Conservation (phyloP, 371 early-diverging fungal species). For the Mucor indicus region DNA sequence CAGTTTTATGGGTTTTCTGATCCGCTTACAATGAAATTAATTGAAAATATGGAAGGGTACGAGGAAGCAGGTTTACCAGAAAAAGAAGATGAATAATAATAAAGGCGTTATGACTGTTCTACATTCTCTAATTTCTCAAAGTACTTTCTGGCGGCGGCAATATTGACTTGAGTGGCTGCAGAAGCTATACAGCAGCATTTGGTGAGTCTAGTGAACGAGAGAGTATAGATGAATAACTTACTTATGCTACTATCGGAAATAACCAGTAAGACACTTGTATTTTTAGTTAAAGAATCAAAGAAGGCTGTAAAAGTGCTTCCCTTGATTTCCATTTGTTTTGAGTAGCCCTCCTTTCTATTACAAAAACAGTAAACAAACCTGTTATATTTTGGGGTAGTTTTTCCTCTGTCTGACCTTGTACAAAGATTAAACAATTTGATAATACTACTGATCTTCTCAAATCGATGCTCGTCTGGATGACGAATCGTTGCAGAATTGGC, state of each 20-base stretch:
- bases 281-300: slow-evolving; percentile 87
- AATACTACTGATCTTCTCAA: slow-evolving; percentile 90
- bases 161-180: slow-evolving; percentile 79
- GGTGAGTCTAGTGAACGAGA: not conserved
- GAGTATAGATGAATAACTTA: slow-evolving; percentile 42
- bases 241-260: slow-evolving; percentile 86
- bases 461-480: slow-evolving; percentile 73
- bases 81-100: slow-evolving; percentile 8
- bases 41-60: slow-evolving; percentile 39
- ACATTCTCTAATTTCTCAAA: slow-evolving; percentile 77
- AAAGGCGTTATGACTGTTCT: not conserved
- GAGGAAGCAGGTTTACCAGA: slow-evolving; percentile 23
- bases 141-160: slow-evolving; percentile 77
- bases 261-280: slow-evolving; percentile 89
- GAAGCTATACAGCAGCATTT: slow-evolving; percentile 63
- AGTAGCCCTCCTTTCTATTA: slow-evolving; percentile 15
- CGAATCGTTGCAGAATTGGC: slow-evolving; percentile 63
- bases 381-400: too few species aligned
- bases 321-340: slow-evolving; percentile 73
- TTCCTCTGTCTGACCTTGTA: slow-evolving; percentile 76
- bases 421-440: slow-evolving; percentile 91
- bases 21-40: slow-evolving; percentile 38
- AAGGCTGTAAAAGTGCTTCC: slow-evolving; percentile 80
- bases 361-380: not conserved
- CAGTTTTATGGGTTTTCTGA: slow-evolving; percentile 53